Conservation (phyloP, 805 yeast genomes). For the Teunomyces lycoperdinae region DNA sequence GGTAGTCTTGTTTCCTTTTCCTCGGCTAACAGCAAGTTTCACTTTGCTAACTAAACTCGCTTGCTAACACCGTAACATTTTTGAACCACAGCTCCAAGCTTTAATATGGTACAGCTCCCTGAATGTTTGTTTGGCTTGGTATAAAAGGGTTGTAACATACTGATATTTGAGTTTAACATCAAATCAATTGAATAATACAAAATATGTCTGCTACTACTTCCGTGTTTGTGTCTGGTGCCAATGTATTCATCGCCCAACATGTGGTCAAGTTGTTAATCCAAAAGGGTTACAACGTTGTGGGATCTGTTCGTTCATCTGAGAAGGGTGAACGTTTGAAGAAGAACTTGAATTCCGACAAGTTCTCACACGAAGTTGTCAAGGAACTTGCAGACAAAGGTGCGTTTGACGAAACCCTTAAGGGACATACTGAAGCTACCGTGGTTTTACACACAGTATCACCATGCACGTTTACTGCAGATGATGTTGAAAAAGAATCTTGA, state of each 20-base stretch:
- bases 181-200: neutral
- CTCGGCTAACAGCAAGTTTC: no score
- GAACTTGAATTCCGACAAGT: constrained; percentile 10
- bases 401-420: constrained; percentile 44
- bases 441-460: constrained; percentile 54
- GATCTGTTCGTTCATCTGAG: constrained; percentile 44
- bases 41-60: no score
- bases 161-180: no score
- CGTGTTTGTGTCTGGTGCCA: constrained; percentile 48
- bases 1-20: no score
- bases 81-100: no score
- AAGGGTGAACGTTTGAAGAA: constrained; percentile 16
- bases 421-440: constrained; percentile 37
- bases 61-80: no score
- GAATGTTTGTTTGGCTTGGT: no score
- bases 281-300: constrained; percentile 45
- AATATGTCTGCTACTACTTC: neutral
- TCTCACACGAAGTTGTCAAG: constrained; percentile 28
- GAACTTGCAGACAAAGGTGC: constrained; percentile 34
- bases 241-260: constrained; percentile 51
- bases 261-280: constrained; percentile 38
- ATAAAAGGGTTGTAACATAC: no score
- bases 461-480: constrained; percentile 18
- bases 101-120: no score
- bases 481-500: constrained; percentile 18